Evolutionary conservation across 805 yeast genomes (phyloP).

Genomic region (Lipomyces chichibuensis): DNA sequence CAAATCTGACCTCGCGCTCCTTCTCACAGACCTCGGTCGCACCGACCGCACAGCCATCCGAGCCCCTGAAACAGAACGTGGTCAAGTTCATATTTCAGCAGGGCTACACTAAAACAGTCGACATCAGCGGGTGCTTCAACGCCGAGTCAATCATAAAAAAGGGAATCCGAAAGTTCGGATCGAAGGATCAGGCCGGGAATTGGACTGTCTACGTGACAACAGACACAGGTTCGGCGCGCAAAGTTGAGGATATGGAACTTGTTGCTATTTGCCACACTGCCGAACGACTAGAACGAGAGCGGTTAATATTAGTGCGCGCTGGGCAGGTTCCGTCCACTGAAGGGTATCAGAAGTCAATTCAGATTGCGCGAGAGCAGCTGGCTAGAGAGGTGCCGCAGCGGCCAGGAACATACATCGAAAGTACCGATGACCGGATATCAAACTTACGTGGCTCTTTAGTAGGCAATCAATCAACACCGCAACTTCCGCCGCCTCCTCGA

Average conservation of each 20-base stretch:
- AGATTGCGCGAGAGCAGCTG: constrained; percentile 32
- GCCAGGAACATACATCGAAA: constrained; percentile 25
- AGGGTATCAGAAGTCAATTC: constrained; percentile 39
- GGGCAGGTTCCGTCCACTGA: constrained; percentile 59
- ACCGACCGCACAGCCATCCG: constrained; percentile 11
- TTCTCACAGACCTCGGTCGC: neutral
- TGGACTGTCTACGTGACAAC: constrained; percentile 61
- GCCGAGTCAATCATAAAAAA: constrained; percentile 76
- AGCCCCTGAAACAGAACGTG: constrained; percentile 19
- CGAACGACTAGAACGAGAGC: constrained; percentile 67
- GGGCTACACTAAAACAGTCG: constrained; percentile 69
- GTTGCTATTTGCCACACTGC: constrained; percentile 80
- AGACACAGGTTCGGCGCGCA: constrained; percentile 54
- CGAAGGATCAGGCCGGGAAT: constrained; percentile 40
- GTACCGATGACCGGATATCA: neutral
- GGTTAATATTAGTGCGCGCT: constrained; percentile 68
- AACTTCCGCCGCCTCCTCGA: constrained; percentile 3
- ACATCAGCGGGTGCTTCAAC: constrained; percentile 76
- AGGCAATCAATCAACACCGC: constrained; percentile 3
- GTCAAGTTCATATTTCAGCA: constrained; percentile 75
- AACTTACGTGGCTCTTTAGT: neutral
- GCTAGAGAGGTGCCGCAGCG: constrained; percentile 27
- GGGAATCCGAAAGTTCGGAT: constrained; percentile 57
- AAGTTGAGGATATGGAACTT: constrained; percentile 74
- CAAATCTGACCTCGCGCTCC: constrained; percentile 1